phyloP scores from a whole-genome alignment of 2,329 filamentous ascomycete species.

The Penicillium sclerotiorum region DNA sequence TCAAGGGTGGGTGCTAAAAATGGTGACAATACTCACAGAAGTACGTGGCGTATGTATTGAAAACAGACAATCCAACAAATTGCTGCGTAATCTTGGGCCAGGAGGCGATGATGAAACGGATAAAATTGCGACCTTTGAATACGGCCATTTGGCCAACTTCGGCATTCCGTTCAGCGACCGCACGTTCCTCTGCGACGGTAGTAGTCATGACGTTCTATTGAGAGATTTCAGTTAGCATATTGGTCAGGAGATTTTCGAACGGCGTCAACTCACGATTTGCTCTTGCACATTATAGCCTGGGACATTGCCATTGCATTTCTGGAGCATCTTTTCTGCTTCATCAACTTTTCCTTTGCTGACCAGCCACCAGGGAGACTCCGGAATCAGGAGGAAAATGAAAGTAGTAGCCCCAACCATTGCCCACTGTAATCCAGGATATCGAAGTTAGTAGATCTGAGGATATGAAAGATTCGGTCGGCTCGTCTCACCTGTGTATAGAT shows the following conservation, averaged over 20 bases:
- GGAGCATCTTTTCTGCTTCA: constrained; percentile 34
- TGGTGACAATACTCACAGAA: constrained; percentile 33
- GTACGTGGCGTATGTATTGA: constrained; percentile 45
- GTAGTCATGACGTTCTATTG: constrained; percentile 37
- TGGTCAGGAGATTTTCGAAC: neutral
- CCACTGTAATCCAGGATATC: constrained; percentile 36
- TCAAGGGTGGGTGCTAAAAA: constrained; percentile 9
- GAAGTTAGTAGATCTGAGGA: neutral
- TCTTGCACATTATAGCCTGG: constrained; percentile 37
- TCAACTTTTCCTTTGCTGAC: constrained; percentile 36
- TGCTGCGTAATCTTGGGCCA: constrained; percentile 48
- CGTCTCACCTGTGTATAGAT: constrained; percentile 46
- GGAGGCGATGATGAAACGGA: constrained; percentile 41
- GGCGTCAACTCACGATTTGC: constrained; percentile 29
- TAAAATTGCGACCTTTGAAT: constrained; percentile 42
- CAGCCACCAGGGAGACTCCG: constrained; percentile 45
- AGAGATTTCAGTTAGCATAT: neutral
- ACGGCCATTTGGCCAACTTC: constrained; percentile 36
- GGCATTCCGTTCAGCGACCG: constrained; percentile 30
- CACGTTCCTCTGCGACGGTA: constrained; percentile 37
- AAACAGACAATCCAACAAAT: constrained; percentile 43
- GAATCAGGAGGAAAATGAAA: constrained; percentile 42
- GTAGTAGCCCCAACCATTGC: constrained; percentile 47
- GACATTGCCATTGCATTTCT: constrained; percentile 30
- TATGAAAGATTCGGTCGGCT: neutral